These are phyloP conservation scores for Chaetomiaceae sp. DNA, from an alignment of 2,329 filamentous ascomycete genomes.

Conservation along the genomic window DNA sequence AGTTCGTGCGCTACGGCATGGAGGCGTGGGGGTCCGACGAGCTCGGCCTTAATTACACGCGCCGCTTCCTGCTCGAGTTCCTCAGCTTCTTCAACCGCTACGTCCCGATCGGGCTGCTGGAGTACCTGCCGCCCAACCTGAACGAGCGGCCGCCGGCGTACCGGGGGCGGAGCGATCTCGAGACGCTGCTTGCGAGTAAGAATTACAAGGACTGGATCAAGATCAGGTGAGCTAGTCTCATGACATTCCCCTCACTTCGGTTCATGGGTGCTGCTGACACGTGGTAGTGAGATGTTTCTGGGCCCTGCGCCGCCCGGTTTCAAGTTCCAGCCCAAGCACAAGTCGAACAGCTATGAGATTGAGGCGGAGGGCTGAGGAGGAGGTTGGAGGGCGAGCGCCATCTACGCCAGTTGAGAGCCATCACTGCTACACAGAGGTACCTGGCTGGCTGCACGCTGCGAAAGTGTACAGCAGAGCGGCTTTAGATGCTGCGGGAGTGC, in stretches of 20 bases:
- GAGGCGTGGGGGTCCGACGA: slow-evolving; percentile 96
- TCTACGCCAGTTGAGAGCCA: not conserved
- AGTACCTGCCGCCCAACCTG: slow-evolving; percentile 78
- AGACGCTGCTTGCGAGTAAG: slow-evolving; percentile 83
- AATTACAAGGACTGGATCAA: slow-evolving; percentile 99
- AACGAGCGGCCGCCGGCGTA: slow-evolving; percentile 86
- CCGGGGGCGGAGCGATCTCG: slow-evolving; percentile 77
- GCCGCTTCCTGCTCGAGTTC: slow-evolving; percentile 92
- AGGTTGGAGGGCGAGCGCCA: not conserved
- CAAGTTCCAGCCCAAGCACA: slow-evolving; percentile 95
- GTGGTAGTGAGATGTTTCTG: slow-evolving; percentile 88
- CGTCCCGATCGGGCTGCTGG: slow-evolving; percentile 80
- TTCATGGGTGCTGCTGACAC: slow-evolving; percentile 3
- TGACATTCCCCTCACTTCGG: too few relatives aligned
- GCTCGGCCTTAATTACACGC: slow-evolving; percentile 81
- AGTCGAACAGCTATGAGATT: slow-evolving; percentile 83
- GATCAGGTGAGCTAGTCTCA: slow-evolving; percentile 63
- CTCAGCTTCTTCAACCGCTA: slow-evolving; percentile 91
- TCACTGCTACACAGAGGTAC: not conserved
- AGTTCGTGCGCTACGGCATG: slow-evolving; percentile 83
- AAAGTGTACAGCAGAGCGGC: too few relatives aligned
- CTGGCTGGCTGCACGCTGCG: too few relatives aligned
- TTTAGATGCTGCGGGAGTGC: too few relatives aligned
- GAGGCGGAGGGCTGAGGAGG: slow-evolving; percentile 42
- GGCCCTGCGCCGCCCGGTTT: slow-evolving; percentile 86